Base-by-base conservation (phyloP, 192 early-diverging fungal genomes). In the Dimargaris cristalligena region DNA sequence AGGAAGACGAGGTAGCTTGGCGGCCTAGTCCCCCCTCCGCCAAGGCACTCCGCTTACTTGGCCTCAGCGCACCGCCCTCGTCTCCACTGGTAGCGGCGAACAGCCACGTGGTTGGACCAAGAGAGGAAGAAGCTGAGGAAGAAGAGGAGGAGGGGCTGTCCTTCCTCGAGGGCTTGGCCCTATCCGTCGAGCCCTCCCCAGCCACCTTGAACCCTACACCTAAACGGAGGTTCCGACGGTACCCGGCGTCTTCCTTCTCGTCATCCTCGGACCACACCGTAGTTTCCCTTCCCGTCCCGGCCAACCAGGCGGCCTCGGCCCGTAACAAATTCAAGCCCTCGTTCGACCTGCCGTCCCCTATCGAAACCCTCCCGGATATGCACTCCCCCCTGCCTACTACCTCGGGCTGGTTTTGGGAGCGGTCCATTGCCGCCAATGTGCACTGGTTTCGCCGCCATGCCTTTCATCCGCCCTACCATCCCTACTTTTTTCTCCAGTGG, bases 381-480 rank as follows among this genome's bases (percentile, higher is more conserved):
- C 14, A 67, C 69, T 31, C 65, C 66, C 23, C 44, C 67, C 52
- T 41, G 35, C 0, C 65, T 69, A 31, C 69, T 67, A 68, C 59
- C 13, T 35, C 67, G 56, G 61, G 62, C 14, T 44, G 29, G 30
- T 47, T 54, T n/a, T 35, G 63, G 11, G 69, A 67, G 1, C 45
- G 64, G 0, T 65, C 67, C 9, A 46, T 44, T 1, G 63, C 48
- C 4, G 67, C 67, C 8, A 60, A 63, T 30, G 58, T 68, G 11
- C 63, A 63, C 26, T 75, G 74, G 74, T 44, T 66, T 3, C 70
- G 74, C 18, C 55, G 55, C 29, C 65, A 70, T n/a, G 74, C 67
- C 49, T 66, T 75, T 41, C 61, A 67, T 34, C 32, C 59, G 47
- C 74, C 74, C 31, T 72, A 62, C 65, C 70, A 75, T 46, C 74